These are phyloP conservation scores for Neurospora sp. DNA, from an alignment of 495 filamentous ascomycete species.

Conservation along the genomic window DNA sequence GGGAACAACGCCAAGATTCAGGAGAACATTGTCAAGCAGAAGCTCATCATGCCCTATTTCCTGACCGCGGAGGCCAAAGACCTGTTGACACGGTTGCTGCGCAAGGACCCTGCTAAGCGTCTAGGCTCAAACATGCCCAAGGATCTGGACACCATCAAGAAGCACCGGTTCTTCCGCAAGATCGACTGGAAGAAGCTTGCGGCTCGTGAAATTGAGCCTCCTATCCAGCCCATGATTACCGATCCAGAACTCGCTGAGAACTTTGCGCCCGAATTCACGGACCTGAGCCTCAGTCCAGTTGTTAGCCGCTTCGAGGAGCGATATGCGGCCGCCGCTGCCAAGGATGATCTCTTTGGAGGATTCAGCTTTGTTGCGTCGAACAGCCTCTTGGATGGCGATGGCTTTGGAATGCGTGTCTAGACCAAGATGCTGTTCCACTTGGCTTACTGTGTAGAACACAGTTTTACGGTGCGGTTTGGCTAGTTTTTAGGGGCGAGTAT, in stretches of 20 bases:
- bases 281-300: slow-evolving; percentile 67
- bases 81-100: slow-evolving; percentile 73
- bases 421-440: neutral
- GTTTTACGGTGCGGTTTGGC: neutral
- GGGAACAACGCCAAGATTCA: slow-evolving; percentile 87
- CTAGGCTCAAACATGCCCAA: slow-evolving; percentile 81
- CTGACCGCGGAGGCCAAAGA: slow-evolving; percentile 86
- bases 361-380: slow-evolving; percentile 91
- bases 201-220: slow-evolving; percentile 66
- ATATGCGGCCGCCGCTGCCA: slow-evolving; percentile 20
- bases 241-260: slow-evolving; percentile 95
- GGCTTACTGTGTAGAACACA: neutral
- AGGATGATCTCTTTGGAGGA: slow-evolving; percentile 76
- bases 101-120: slow-evolving; percentile 83
- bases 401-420: slow-evolving; percentile 13
- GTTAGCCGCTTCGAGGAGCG: slow-evolving; percentile 31
- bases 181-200: slow-evolving; percentile 86
- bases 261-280: slow-evolving; percentile 80
- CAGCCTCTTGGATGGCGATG: slow-evolving; percentile 63
- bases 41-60: slow-evolving; percentile 78
- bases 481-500: neutral
- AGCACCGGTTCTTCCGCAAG: slow-evolving; percentile 91
- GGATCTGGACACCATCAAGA: slow-evolving; percentile 77
- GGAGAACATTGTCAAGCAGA: slow-evolving; percentile 85
- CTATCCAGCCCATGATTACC: slow-evolving; percentile 85